phyloP scores from a whole-genome alignment of 192 early-diverging fungal species.

The Backusella macrospora region DNA sequence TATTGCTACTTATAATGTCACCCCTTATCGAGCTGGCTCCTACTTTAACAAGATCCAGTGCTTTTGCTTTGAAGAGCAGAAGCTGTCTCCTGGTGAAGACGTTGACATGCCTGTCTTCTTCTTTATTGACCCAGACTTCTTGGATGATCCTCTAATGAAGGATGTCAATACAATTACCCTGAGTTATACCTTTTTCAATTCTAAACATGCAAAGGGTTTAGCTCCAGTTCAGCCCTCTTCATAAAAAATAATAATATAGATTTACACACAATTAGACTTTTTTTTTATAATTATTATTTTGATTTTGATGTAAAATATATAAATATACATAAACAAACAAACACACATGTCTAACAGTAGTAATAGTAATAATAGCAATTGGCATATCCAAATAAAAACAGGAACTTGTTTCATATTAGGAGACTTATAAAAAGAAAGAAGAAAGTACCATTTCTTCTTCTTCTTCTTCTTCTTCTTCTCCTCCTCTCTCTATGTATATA shows the following conservation, averaged over 20 bases:
- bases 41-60: conserved; percentile 99
- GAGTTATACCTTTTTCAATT: conserved; percentile 95
- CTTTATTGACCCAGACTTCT: conserved; percentile 97
- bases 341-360: not conserved
- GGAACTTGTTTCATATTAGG: no score
- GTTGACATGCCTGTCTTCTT: conserved; percentile 98
- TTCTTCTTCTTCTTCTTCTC: no score
- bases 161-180: conserved; percentile 92
- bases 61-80: conserved; percentile 99
- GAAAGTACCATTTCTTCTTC: no score
- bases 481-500: no score
- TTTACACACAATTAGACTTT: not conserved
- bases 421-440: no score
- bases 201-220: conserved; percentile 46
- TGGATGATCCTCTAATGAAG: conserved; percentile 91
- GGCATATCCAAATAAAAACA: not conserved
- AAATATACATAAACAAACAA: not conserved
- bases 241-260: not conserved
- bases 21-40: conserved; percentile 87
- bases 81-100: conserved; percentile 82
- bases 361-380: not conserved
- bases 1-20: conserved; percentile 96
- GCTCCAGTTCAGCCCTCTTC: conserved; percentile 23
- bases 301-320: conserved; percentile 10
- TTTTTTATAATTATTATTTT: conserved; percentile 15